Percentiles rank a stretch among this genome's conserved stretches.
Conservation (phyloP, 2,329 filamentous ascomycete genomes). For the Fusarium sp. region DNA sequence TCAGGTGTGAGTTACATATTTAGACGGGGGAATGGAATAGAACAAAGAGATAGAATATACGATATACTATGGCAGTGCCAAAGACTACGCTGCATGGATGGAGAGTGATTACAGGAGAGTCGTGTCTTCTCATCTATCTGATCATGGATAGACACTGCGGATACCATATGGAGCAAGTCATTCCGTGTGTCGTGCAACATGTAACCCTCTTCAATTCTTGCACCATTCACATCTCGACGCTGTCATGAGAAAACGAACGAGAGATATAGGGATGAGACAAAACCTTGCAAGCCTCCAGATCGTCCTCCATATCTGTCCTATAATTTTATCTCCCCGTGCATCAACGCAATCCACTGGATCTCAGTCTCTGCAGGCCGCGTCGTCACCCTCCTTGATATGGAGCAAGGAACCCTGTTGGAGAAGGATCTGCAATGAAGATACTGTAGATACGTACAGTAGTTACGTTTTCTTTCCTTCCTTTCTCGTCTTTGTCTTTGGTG, state of each 20-base stretch:
- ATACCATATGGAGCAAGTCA: not conserved
- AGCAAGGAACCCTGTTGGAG: not conserved
- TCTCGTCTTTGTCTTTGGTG: not conserved
- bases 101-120: not conserved
- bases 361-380: conserved; percentile 16
- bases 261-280: not conserved
- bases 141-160: not conserved
- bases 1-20: conserved; percentile 4
- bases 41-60: conserved; percentile 10
- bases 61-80: not conserved
- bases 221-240: not conserved
- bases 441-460: not conserved
- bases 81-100: not conserved
- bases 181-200: conserved; percentile 1
- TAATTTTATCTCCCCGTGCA: conserved; percentile 4
- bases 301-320: not conserved
- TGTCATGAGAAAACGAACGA: not conserved
- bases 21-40: not conserved
- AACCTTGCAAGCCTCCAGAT: not conserved
- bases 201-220: not conserved
- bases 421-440: conserved; percentile 15
- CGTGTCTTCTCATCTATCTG: not conserved
- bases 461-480: not conserved
- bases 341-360: conserved; percentile 12
- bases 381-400: conserved; percentile 11